Evolutionary conservation across 495 filamentous ascomycete genomes (phyloP).

Genomic region (Lophiotrema nucula): DNA sequence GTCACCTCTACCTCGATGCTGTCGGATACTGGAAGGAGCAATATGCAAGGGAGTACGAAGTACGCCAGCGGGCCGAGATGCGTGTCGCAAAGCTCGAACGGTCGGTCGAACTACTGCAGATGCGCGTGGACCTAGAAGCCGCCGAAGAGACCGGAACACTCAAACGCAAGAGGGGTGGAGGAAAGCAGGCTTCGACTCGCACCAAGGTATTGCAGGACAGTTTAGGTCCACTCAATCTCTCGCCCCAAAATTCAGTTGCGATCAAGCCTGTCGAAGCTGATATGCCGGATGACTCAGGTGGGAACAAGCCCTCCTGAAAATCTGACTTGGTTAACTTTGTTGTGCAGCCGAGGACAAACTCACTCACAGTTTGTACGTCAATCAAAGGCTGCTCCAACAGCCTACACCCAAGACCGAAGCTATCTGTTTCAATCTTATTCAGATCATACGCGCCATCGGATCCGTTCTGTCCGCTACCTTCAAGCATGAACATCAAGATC

Average conservation of each 20-base stretch:
- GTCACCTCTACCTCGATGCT: slow-evolving; percentile 15
- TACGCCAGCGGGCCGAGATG: slow-evolving; percentile 9
- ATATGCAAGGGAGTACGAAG: slow-evolving; percentile 2
- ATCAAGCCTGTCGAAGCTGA: no score
- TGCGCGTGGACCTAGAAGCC: not conserved
- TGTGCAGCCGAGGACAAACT: slow-evolving; percentile 14
- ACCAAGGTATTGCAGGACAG: not conserved
- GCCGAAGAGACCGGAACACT: not conserved
- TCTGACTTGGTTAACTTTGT: no score
- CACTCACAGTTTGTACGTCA: slow-evolving; percentile 10
- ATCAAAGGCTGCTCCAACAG: slow-evolving; percentile 16
- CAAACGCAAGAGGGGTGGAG: slow-evolving; percentile 7
- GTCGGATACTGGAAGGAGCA: slow-evolving; percentile 23
- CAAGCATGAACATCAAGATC: slow-evolving; percentile 7
- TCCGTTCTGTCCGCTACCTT: slow-evolving; percentile 9
- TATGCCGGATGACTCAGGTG: no score
- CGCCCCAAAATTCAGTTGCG: no score
- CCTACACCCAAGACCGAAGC: not conserved
- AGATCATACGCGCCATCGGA: slow-evolving; percentile 10
- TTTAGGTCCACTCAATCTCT: not conserved
- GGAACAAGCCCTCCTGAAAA: slow-evolving; percentile 12
- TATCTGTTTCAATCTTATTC: slow-evolving; percentile 17
- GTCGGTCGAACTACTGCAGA: slow-evolving; percentile 1
- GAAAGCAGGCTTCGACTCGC: slow-evolving; percentile 11
- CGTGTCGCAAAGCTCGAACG: slow-evolving; percentile 6